Conservation (phyloP, 176 grass and related monocot species). For the Neostapfia colusana region DNA sequence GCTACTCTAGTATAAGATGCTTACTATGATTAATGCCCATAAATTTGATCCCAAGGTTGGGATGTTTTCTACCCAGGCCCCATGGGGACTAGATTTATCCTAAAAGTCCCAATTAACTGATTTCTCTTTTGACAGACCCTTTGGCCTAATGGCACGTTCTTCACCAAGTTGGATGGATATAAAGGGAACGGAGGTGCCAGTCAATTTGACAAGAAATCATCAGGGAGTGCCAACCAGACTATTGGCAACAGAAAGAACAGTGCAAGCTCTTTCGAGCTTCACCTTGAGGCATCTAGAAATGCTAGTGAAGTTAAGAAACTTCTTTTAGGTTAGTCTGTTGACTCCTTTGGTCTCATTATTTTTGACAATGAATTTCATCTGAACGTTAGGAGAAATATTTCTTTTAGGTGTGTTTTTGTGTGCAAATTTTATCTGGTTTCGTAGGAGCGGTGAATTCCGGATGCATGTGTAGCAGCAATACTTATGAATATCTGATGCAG, state of each 20-base stretch:
- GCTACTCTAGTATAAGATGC: not conserved
- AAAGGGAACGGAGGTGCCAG: constrained; percentile 45
- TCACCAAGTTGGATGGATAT: constrained; percentile 72
- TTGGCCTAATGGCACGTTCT: constrained; percentile 90
- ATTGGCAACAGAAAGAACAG: constrained; percentile 42
- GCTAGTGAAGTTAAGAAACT: constrained; percentile 96
- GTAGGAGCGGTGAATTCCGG: no score
- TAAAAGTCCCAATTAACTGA: constrained; percentile 26
- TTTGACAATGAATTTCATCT: not conserved
- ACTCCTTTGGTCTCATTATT: constrained; percentile 1
- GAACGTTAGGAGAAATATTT: not conserved
- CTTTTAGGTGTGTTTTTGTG: not conserved
- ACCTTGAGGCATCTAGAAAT: constrained; percentile 90
- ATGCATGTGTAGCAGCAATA: constrained; percentile 9
- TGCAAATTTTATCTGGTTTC: constrained; percentile 13
- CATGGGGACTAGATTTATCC: no score
- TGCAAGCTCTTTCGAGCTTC: constrained; percentile 56
- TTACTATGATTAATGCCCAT: constrained; percentile 12
- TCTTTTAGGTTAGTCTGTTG: constrained; percentile 67
- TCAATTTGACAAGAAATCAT: constrained; percentile 40
- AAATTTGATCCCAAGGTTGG: not conserved
- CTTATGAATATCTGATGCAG: not conserved
- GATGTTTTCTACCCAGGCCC: constrained; percentile 6
- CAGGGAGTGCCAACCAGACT: constrained; percentile 43
- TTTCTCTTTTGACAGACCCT: constrained; percentile 55